These are phyloP conservation scores for Sporormia fimetaria DNA, from an alignment of 495 filamentous ascomycete species.

Conservation along the genomic window DNA sequence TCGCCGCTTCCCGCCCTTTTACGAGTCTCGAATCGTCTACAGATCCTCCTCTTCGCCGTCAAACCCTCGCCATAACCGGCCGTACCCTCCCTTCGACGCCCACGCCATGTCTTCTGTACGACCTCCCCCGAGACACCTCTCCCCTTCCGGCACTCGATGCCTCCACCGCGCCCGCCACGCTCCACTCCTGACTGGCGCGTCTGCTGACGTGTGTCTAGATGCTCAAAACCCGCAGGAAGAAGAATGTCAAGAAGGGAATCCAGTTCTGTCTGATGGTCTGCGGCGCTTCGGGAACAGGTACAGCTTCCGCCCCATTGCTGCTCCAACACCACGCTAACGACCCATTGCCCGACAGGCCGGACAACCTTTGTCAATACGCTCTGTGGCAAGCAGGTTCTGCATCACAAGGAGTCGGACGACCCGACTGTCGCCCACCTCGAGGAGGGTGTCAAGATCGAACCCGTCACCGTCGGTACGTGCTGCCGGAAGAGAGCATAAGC, in stretches of 20 bases:
- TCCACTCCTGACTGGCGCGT: conserved; percentile 18
- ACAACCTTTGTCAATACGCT: conserved; percentile 99
- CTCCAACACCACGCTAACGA: conserved; percentile 2
- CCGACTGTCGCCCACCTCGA: conserved; percentile 78
- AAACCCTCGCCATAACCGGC: not conserved
- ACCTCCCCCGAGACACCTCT: conserved; percentile 7
- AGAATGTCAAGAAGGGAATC: conserved; percentile 99
- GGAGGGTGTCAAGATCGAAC: conserved; percentile 96
- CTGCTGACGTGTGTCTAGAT: conserved; percentile 22
- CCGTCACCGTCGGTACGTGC: conserved; percentile 77
- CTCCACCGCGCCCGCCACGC: conserved; percentile 7
- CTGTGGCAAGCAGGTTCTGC: conserved; percentile 84
- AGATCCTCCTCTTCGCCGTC: not conserved
- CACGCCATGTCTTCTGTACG: conserved; percentile 23
- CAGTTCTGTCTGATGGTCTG: conserved; percentile 99
- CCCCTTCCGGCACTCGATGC: conserved; percentile 8
- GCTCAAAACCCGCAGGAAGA: conserved; percentile 95
- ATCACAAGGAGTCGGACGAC: conserved; percentile 84
- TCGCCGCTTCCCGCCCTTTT: conserved; percentile 7
- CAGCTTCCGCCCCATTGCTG: conserved; percentile 26
- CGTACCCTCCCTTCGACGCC: conserved; percentile 3
- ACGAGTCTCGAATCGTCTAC: conserved; percentile 3
- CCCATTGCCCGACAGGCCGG: conserved; percentile 50
- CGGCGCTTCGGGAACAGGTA: conserved; percentile 96
- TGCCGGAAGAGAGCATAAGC: not conserved